Base-by-base conservation (phyloP, 139 green algal species). In the Spirogloea muscicola region DNA sequence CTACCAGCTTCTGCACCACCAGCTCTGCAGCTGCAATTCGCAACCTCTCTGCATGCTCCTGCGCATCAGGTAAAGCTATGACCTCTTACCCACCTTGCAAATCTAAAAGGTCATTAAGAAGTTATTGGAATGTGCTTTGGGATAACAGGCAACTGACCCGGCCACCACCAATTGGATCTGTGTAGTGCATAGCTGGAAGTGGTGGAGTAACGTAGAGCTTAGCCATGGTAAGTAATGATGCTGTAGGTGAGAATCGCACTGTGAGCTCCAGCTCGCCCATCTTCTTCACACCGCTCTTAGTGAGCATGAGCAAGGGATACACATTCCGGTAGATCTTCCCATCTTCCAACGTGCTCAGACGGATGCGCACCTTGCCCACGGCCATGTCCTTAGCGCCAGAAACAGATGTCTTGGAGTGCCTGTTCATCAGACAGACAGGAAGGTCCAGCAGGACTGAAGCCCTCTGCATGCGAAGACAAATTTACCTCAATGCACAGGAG, bases 341-440 rank as follows among this genome's bases (percentile, higher is more conserved):
- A 25, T 25, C 21, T 25, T 74, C 65, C 34, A 74, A 25, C 7
- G 10, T 76, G 18, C 13, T 60, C 51, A 74, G 9, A 6, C 65
- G 65, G 10, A 74, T 77, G 10, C 65, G 65, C 34, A 74, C 49
- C 9, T 77, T 77, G 51, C 65, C 65, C n/a, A 74, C 7, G 18
- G 65, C 55, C 10, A 40, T 18, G 57, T 74, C 65, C 65, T 73
- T 74, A 13, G 16, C 55, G 27, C 55, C 55, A 51, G 13, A n/a
- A n/a, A n/a, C n/a, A n/a, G n/a, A n/a, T n/a, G n/a, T n/a, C n/a
- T n/a, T n/a, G n/a, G n/a, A n/a, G n/a, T n/a, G n/a, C n/a, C n/a
- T n/a, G n/a, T n/a, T n/a, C n/a, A n/a, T n/a, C n/a, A n/a, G n/a
- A n/a, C n/a, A n/a, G n/a, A n/a, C n/a, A n/a, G n/a, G n/a, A n/a